Evolutionary conservation across 2,329 filamentous ascomycete species (phyloP).

Genomic region (Pseudogymnoascus sp.): DNA sequence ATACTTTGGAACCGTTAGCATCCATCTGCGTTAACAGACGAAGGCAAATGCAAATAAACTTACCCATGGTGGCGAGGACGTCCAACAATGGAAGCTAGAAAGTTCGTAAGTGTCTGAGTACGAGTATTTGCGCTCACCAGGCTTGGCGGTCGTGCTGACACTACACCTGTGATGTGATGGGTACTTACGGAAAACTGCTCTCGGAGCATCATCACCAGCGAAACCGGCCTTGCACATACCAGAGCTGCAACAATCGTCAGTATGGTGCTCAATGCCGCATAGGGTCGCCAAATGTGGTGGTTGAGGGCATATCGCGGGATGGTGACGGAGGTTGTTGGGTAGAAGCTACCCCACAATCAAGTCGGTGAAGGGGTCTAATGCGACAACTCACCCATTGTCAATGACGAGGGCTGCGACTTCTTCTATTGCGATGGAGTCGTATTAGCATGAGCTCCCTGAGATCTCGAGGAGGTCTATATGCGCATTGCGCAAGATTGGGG

Average conservation of each 20-base stretch:
- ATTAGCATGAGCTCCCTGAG: conserved; percentile 22
- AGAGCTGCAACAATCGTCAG: conserved; percentile 56
- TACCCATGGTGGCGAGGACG: conserved; percentile 99
- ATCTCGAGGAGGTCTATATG: conserved; percentile 12
- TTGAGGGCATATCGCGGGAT: conserved; percentile 8
- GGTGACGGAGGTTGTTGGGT: conserved; percentile 3
- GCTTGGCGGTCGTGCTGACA: not conserved
- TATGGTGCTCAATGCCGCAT: conserved; percentile 17
- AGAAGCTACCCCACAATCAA: conserved; percentile 19
- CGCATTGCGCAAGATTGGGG: conserved; percentile 14
- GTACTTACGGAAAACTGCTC: conserved; percentile 99
- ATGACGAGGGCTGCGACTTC: conserved; percentile 99
- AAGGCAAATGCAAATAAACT: conserved; percentile 34
- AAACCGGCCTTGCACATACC: conserved; percentile 99
- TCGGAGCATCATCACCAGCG: conserved; percentile 99
- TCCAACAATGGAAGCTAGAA: conserved; percentile 92
- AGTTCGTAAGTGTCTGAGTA: conserved; percentile 13
- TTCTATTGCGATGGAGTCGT: conserved; percentile 52
- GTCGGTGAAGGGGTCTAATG: conserved; percentile 23
- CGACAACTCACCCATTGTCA: conserved; percentile 97
- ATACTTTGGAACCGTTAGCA: conserved; percentile 57
- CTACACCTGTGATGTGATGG: conserved; percentile 22
- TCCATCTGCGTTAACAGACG: not conserved
- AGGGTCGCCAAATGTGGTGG: not conserved
- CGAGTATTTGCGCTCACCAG: not conserved